Evolutionary conservation across 2,329 filamentous ascomycete species (phyloP), one percentile per base, ranked within the genome.

Genomic region (Claviceps humidiphila): DNA sequence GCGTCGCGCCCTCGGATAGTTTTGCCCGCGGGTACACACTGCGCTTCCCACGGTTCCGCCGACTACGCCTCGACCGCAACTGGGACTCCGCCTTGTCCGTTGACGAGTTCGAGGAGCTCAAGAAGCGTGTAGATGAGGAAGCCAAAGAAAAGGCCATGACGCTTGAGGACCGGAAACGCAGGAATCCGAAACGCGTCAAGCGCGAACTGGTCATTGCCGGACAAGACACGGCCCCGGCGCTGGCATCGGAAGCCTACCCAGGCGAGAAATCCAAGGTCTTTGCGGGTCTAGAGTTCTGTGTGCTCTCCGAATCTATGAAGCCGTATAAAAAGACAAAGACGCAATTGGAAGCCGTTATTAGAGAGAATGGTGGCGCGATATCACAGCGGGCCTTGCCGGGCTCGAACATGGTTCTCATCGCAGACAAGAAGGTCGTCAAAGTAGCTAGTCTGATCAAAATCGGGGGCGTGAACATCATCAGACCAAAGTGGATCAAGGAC

Each of bases 41-140:
- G 41, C 83, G 93, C 1, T 98, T 98, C 60, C 93, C 93, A 2
- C 82, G 93, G 1, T 95, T 97, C 68, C 89, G 89, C 56, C 78
- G 76, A 39, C 69, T 97, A 5, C 80, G 89, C 4, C 75, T 78
- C n/a, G 93, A 97, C 66, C 89, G 90, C 58, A 74, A 77, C 52
- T 98, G 93, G 91, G 76, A 86, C 47, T 80, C 81, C 38, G 87
- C 88, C 0, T 73, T 97, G 2, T 87, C 87, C 1, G 71, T 88
- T 1, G 79, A 87, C 46, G 87, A 89, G 46, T 95, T 96, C 60
- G 68, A 83, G 17, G 77, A 84, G 7, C 69, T 96, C 16, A 85
- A 86, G 57, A 72, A 72, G 5, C 77, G 78, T 20, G 82, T 81
- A 1, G 84, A 93, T 54, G 74, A 81, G n/a, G 83, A 87, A 56